Percentiles rank a stretch among this genome's conserved stretches.
Evolutionary conservation across 2,329 filamentous ascomycete species (phyloP).

Genomic region (Aspergillus sojae): DNA sequence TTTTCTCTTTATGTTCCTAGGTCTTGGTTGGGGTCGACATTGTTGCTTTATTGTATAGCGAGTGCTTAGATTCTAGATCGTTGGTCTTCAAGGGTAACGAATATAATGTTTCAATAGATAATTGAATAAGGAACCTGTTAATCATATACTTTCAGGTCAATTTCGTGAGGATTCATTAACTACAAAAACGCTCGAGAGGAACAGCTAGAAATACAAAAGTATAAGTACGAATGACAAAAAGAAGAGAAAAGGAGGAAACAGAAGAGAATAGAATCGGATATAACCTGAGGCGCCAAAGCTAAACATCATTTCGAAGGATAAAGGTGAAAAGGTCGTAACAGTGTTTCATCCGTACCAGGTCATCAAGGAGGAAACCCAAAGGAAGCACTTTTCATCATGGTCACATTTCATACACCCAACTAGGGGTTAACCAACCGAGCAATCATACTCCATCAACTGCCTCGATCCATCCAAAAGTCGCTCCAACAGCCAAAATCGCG

Average conservation of each 20-base stretch:
- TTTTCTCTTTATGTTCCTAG: not conserved
- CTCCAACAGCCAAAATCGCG: conserved; percentile 41
- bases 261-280: not conserved
- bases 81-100: not conserved
- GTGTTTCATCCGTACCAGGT: not conserved
- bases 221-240: not conserved
- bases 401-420: not conserved
- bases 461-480: conserved; percentile 44
- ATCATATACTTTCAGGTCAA: not conserved
- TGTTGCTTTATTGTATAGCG: not conserved
- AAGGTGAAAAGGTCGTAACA: not conserved
- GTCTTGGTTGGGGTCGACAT: not conserved
- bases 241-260: not conserved
- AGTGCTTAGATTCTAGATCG: not conserved
- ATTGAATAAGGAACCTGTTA: not conserved
- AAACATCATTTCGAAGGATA: not conserved
- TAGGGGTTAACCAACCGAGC: not conserved
- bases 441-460: conserved; percentile 40
- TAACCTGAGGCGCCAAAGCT: not conserved
- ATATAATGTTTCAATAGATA: not conserved
- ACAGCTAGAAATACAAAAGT: not conserved
- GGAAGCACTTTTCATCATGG: not conserved
- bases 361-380: not conserved
- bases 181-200: not conserved
- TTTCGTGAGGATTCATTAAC: not conserved